phyloP scores from a whole-genome alignment of 352 stramenopile species.

The Phytophthora cryptogea region DNA sequence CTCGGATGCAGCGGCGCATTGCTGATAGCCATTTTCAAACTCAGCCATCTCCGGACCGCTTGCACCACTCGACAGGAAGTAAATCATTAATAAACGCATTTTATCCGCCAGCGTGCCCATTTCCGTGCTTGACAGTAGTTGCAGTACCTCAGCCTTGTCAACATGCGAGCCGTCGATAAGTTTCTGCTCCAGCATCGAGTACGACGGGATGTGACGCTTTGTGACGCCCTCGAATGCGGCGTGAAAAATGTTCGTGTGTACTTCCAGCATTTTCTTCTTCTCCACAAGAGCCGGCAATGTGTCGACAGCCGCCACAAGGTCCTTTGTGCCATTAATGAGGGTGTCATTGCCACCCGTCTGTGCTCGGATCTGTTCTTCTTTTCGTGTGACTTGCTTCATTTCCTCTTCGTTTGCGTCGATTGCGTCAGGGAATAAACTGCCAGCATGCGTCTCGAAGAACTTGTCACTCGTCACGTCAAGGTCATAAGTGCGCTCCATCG shows the following conservation, averaged over 20 bases:
- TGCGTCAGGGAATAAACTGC: constrained; percentile 77
- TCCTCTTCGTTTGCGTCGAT: constrained; percentile 90
- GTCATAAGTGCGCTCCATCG: constrained; percentile 76
- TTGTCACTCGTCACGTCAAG: constrained; percentile 82
- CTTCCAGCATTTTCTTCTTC: constrained; percentile 90
- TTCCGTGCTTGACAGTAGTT: constrained; percentile 63
- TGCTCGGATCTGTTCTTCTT: constrained; percentile 84
- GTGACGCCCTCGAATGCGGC: constrained; percentile 81
- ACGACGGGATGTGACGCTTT: constrained; percentile 79
- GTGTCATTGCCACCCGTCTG: constrained; percentile 71
- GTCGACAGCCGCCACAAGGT: constrained; percentile 83
- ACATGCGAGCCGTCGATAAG: constrained; percentile 81
- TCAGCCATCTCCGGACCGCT: constrained; percentile 73
- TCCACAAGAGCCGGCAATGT: constrained; percentile 81
- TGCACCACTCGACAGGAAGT: constrained; percentile 80
- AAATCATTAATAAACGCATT: constrained; percentile 88
- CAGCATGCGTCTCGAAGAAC: constrained; percentile 82
- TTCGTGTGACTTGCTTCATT: constrained; percentile 87
- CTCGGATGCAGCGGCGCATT: constrained; percentile 43
- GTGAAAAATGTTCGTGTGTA: constrained; percentile 90
- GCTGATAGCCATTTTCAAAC: constrained; percentile 74
- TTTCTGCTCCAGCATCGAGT: constrained; percentile 87
- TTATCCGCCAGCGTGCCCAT: constrained; percentile 81
- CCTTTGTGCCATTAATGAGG: constrained; percentile 79
- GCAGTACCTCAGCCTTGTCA: constrained; percentile 72